phyloP scores from a whole-genome alignment of 768 basidiomycete genomes.

The Dioszegia crocea region DNA sequence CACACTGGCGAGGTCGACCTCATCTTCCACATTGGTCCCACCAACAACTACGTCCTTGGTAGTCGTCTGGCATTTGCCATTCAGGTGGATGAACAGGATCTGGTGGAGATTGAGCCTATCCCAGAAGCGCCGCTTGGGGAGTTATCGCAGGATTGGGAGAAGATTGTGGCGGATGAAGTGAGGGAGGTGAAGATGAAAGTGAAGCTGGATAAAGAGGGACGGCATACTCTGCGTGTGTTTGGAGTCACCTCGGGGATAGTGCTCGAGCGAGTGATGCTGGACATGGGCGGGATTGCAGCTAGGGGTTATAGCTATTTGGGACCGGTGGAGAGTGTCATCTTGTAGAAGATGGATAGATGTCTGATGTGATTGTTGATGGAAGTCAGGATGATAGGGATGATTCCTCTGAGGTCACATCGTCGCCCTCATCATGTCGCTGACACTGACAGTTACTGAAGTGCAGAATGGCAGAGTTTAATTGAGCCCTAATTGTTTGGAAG shows the following conservation, averaged over 20 bases:
- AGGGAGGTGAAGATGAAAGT: constrained; percentile 24
- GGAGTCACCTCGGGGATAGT: constrained; percentile 39
- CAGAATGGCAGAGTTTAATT: no score
- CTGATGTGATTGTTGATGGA: no score
- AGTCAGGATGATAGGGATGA: no score
- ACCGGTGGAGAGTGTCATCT: constrained; percentile 29
- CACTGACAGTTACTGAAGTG: no score
- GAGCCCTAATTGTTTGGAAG: no score
- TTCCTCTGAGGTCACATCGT: no score
- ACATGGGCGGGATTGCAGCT: constrained; percentile 28
- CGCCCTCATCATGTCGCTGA: no score
- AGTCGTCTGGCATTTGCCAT: constrained; percentile 31
- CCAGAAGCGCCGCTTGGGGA: constrained; percentile 13
- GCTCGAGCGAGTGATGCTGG: constrained; percentile 31
- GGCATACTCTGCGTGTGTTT: constrained; percentile 34
- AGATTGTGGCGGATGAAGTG: constrained; percentile 34
- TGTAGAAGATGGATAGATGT: not conserved
- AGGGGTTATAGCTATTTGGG: constrained; percentile 33
- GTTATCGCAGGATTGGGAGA: constrained; percentile 41
- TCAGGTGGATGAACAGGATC: constrained; percentile 26
- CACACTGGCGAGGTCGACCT: constrained; percentile 17
- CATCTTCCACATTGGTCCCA: constrained; percentile 31
- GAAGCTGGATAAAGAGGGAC: constrained; percentile 6
- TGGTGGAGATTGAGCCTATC: constrained; percentile 23
- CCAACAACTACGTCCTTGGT: constrained; percentile 30